Base-by-base conservation (phyloP, 2,329 filamentous ascomycete species). In the Nectriaceae sp. region DNA sequence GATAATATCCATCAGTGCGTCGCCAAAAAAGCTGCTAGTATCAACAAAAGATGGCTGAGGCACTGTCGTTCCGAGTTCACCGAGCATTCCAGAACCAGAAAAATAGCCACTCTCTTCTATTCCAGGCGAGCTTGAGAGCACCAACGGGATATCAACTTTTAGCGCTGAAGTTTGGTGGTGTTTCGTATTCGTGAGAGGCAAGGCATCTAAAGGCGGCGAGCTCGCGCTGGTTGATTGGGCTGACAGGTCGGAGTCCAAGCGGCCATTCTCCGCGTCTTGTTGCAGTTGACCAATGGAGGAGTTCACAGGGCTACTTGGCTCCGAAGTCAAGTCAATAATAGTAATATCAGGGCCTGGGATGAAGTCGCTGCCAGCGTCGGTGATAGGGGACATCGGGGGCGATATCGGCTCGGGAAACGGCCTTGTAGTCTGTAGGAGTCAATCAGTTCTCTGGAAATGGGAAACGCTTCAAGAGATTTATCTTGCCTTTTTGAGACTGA, bases 291-390 rank as follows among this genome's bases (percentile, higher is more conserved):
- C 21, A 37, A 47, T 39, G 1, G 35, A 19, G 1, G 21, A 3
- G 4, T 47, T 40, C 5, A 39, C n/a, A 3, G 66, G 64, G 19
- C 55, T 70, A 13, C 37, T 50, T 11, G 69, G 64, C 2, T 68
- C 66, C 0, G 67, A 67, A 21, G 62, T 62, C 1, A 65, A 44
- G 29, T 67, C 62, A 3, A 71, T 59, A 3, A 56, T 15, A 5
- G 49, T 49, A 1, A 49, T 49, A 1, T 51, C 46, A 1, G 42
- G 33, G 6, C 47, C 36, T 1, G 62, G 65, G n/a, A 64, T 21
- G 42, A 60, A 66, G 1, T 46, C 42, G 6, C 44, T 47, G 15
- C 45, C 46, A 6, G 36, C 4, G 5, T 56, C 56, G 4, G 57
- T 60, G 2, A 57, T 35, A 6, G 65, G 64, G 15, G 64, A 65